A percentile compares a stretch with the other conserved stretches of the same genome.
Conservation (phyloP, 805 yeast genomes). For the Sugiyamaella valdiviana region DNA sequence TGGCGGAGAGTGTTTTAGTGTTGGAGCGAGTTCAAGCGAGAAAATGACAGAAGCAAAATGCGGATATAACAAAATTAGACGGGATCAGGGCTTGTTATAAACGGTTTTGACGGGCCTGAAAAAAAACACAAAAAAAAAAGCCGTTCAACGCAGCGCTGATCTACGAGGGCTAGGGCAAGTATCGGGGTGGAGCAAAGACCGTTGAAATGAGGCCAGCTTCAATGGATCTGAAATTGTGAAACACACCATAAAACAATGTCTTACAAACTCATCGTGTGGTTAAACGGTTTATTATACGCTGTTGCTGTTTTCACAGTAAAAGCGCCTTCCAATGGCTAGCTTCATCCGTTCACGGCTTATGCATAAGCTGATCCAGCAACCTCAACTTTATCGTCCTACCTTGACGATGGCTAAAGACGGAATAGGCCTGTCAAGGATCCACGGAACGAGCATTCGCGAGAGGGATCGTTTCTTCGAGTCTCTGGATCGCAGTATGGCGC, state of each 20-base stretch:
- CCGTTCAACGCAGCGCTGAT: too few relatives aligned
- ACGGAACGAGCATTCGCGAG: neutral
- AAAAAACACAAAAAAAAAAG: too few relatives aligned
- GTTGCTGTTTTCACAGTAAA: too few relatives aligned
- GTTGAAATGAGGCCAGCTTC: neutral
- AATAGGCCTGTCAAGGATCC: neutral
- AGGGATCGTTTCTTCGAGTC: neutral
- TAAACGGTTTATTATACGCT: too few relatives aligned
- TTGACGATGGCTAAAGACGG: neutral
- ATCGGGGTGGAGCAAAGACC: too few relatives aligned
- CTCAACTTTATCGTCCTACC: neutral
- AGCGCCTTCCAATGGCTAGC: neutral
- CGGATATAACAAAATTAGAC: too few relatives aligned
- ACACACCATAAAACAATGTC: neutral
- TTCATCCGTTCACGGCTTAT: neutral
- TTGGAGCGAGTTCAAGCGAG: too few relatives aligned
- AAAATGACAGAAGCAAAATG: too few relatives aligned
- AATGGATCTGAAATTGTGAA: neutral
- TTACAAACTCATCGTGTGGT: neutral
- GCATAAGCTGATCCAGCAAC: neutral
- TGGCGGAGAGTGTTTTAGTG: too few relatives aligned
- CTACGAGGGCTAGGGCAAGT: too few relatives aligned
- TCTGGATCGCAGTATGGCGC: neutral
- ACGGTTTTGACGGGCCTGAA: too few relatives aligned
- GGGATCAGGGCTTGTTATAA: too few relatives aligned